Percentiles rank a stretch among this genome's conserved stretches.
These are phyloP conservation scores for Termitomyces sp. DNA, from an alignment of 768 basidiomycete species.

Conservation along the genomic window DNA sequence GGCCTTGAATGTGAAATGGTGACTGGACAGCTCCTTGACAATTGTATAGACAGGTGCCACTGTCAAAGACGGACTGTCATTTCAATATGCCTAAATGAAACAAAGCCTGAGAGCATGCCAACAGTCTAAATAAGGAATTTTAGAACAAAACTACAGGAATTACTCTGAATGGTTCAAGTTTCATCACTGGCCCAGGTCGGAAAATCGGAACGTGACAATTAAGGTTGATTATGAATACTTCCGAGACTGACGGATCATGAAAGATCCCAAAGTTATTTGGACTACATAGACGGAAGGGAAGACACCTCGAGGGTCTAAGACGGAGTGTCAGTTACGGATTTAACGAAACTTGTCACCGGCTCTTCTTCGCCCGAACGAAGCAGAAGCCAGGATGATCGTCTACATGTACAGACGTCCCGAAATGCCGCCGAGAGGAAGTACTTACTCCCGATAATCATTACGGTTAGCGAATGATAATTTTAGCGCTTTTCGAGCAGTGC, in stretches of 20 bases:
- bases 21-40: background rate
- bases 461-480: background rate
- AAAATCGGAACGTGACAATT: background rate
- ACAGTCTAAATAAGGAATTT: background rate
- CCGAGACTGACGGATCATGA: background rate
- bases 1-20: background rate
- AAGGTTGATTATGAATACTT: background rate
- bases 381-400: background rate
- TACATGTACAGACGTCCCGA: background rate
- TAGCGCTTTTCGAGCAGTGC: background rate
- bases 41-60: background rate
- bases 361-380: too few species aligned
- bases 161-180: background rate
- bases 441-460: background rate
- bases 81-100: background rate
- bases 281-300: too few species aligned
- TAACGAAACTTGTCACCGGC: conserved; percentile 1
- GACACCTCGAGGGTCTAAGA: background rate
- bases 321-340: background rate
- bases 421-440: background rate
- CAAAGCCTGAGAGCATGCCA: background rate
- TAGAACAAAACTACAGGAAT: background rate
- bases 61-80: background rate
- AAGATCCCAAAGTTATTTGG: background rate
- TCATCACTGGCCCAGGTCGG: too few species aligned